A percentile compares a stretch with the other conserved stretches of the same genome.
These are phyloP conservation scores for Harrya chromipes DNA, from an alignment of 768 basidiomycete species.

Conservation along the genomic window DNA sequence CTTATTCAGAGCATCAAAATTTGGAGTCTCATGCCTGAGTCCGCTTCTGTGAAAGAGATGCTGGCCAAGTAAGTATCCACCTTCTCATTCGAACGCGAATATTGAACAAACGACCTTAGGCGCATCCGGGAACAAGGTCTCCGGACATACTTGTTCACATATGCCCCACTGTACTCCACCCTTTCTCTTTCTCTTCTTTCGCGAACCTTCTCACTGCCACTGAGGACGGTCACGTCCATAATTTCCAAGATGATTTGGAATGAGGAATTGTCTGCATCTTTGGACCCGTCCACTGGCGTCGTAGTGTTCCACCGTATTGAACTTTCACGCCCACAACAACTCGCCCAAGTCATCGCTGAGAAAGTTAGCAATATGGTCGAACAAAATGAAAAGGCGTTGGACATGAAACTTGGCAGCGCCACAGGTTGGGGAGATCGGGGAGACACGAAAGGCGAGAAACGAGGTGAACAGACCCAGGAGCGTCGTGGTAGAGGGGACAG, in stretches of 20 bases:
- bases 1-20: slow-evolving; percentile 96
- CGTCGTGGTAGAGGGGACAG: slow-evolving; percentile 70
- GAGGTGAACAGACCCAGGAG: slow-evolving; percentile 76
- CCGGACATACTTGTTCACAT: slow-evolving; percentile 97
- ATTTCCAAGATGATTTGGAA: slow-evolving; percentile 99
- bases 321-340: slow-evolving; percentile 80
- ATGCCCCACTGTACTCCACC: slow-evolving; percentile 85
- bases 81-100: neutral
- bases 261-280: slow-evolving; percentile 88
- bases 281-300: slow-evolving; percentile 88
- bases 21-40: slow-evolving; percentile 95
- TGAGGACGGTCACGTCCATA: slow-evolving; percentile 72
- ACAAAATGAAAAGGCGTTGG: slow-evolving; percentile 87
- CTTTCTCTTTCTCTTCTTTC: slow-evolving; percentile 87
- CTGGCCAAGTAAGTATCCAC: slow-evolving; percentile 67
- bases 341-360: slow-evolving; percentile 88
- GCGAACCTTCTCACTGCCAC: slow-evolving; percentile 80
- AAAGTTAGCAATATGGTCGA: slow-evolving; percentile 84
- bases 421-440: slow-evolving; percentile 53
- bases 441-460: slow-evolving; percentile 64
- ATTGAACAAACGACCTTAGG: slow-evolving; percentile 39
- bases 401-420: slow-evolving; percentile 73
- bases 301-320: slow-evolving; percentile 94
- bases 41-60: slow-evolving; percentile 87
- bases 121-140: slow-evolving; percentile 98